These are phyloP conservation scores for Meyerozyma carpophila DNA, from an alignment of 1,139 yeast species.

Conservation along the genomic window DNA sequence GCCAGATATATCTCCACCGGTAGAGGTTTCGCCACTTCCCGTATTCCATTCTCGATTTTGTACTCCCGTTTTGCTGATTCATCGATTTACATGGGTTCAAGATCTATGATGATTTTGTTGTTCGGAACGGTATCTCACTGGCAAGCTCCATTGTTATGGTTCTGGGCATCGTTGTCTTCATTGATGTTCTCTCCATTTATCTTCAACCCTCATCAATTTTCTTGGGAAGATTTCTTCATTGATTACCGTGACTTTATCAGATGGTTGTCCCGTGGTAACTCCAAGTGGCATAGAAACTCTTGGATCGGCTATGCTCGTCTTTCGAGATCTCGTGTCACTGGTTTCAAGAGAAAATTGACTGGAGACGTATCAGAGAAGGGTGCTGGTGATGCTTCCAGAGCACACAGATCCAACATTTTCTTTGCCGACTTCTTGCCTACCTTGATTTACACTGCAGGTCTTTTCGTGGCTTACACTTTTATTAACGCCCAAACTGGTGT, in stretches of 20 bases:
- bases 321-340: slow-evolving; percentile 94
- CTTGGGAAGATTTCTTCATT: slow-evolving; percentile 98
- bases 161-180: slow-evolving; percentile 93
- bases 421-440: slow-evolving; percentile 88
- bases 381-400: slow-evolving; percentile 93
- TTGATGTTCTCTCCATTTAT: slow-evolving; percentile 90
- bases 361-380: slow-evolving; percentile 90
- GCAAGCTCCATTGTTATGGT: slow-evolving; percentile 97
- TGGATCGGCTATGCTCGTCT: slow-evolving; percentile 98
- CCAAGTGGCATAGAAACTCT: slow-evolving; percentile 98
- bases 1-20: slow-evolving; percentile 99
- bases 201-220: slow-evolving; percentile 97
- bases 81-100: slow-evolving; percentile 93
- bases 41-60: slow-evolving; percentile 93
- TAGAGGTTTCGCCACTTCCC: slow-evolving; percentile 98
- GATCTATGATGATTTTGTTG: slow-evolving; percentile 80
- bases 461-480: slow-evolving; percentile 86
- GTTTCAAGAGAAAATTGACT: slow-evolving; percentile 88
- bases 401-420: slow-evolving; percentile 82
- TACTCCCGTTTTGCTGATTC: slow-evolving; percentile 97
- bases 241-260: slow-evolving; percentile 98
- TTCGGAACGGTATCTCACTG: slow-evolving; percentile 92
- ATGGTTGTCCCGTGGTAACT: slow-evolving; percentile 98
- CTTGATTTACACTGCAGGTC: slow-evolving; percentile 79
- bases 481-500: slow-evolving; percentile 98